A percentile compares a stretch with the other conserved stretches of the same genome.
These are phyloP conservation scores for Selenicereus undatus DNA, from an alignment of 148 eudicot species.

Conservation along the genomic window DNA sequence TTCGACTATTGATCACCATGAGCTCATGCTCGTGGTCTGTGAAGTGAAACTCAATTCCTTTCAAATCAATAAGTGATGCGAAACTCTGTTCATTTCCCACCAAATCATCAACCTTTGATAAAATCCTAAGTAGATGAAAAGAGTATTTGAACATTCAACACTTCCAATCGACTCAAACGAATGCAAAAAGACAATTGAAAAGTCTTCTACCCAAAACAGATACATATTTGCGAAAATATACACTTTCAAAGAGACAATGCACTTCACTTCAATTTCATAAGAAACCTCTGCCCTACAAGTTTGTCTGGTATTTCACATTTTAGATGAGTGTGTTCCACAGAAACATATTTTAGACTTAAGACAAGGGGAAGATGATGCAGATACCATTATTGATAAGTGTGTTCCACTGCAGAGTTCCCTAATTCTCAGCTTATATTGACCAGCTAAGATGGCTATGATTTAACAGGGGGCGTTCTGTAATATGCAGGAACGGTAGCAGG, in stretches of 20 bases:
- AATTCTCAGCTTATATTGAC: neutral
- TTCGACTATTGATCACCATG: too few species aligned
- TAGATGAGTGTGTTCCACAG: neutral
- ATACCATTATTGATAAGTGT: neutral
- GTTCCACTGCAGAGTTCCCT: neutral
- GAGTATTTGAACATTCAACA: neutral
- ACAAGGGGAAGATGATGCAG: neutral
- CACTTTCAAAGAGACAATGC: constrained; percentile 5
- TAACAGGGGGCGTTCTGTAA: constrained; percentile 68
- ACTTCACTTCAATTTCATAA: neutral
- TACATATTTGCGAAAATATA: constrained; percentile 13
- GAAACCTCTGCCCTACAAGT: neutral
- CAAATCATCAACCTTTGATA: neutral
- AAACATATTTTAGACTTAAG: neutral
- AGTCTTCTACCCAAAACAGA: neutral
- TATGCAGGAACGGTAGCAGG: constrained; percentile 90
- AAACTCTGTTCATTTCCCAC: neutral
- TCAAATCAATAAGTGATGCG: neutral
- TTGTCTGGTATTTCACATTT: constrained; percentile 2
- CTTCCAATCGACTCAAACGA: neutral
- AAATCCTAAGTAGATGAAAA: neutral
- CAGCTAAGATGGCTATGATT: constrained; percentile 12
- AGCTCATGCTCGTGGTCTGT: too few species aligned
- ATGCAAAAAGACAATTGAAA: neutral
- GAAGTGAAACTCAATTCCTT: neutral